phyloP scores from a whole-genome alignment of 345 rosid species.

The Sonneratia caseolaris region DNA sequence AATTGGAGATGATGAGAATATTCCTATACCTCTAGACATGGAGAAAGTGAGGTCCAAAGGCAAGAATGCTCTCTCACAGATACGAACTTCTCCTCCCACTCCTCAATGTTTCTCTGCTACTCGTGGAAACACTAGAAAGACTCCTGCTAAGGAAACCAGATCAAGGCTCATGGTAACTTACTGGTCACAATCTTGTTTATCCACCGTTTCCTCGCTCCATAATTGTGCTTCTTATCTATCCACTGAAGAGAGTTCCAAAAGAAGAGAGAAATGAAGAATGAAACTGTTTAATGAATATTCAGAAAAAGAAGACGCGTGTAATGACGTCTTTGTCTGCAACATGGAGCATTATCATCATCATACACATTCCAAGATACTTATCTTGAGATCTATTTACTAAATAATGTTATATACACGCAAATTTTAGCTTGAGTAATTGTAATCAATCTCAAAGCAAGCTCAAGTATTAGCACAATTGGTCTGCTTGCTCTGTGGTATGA shows the following conservation, averaged over 20 bases:
- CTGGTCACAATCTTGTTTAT: not conserved
- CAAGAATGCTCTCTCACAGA: slow-evolving; percentile 46
- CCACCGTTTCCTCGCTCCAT: not conserved
- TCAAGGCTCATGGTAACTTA: slow-evolving; percentile 52
- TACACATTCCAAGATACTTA: not conserved
- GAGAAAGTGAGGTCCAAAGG: slow-evolving; percentile 45
- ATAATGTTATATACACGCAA: not conserved
- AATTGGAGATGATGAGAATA: slow-evolving; percentile 52
- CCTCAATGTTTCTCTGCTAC: slow-evolving; percentile 90
- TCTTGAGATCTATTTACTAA: not conserved
- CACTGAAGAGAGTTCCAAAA: not conserved
- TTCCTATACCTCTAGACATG: slow-evolving; percentile 36
- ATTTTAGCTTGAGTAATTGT: not conserved
- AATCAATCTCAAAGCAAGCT: not conserved
- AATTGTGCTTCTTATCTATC: not conserved
- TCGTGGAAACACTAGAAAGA: slow-evolving; percentile 22
- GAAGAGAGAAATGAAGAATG: not conserved
- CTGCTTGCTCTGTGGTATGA: not conserved
- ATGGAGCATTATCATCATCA: not conserved
- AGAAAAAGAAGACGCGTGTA: too few species aligned
- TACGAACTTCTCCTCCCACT: slow-evolving; percentile 86
- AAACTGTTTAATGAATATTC: too few species aligned
- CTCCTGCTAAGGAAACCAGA: slow-evolving; percentile 35
- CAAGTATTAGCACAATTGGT: too few species aligned
- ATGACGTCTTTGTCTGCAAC: too few species aligned